phyloP scores from a whole-genome alignment of 2,329 filamentous ascomycete genomes.

The Trichoderma atrobrunneum region DNA sequence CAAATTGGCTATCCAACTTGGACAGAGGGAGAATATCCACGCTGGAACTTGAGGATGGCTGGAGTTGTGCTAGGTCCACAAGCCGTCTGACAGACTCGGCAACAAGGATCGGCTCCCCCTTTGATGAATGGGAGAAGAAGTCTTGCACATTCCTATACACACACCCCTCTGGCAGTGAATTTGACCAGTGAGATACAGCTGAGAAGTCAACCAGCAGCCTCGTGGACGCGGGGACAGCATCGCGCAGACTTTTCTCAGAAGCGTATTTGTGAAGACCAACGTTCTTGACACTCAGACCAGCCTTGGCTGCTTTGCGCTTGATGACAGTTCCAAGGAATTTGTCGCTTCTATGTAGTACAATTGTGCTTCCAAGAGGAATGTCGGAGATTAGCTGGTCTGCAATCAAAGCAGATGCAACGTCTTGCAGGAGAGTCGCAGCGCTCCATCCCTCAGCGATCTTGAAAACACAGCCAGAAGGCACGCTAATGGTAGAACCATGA shows the following conservation, averaged over 20 bases:
- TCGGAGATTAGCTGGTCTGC: background rate
- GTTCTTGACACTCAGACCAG: background rate
- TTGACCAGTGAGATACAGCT: background rate
- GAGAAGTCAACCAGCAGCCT: background rate
- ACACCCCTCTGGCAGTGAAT: background rate
- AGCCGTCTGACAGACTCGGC: background rate
- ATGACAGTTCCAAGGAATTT: background rate
- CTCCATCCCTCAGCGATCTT: background rate
- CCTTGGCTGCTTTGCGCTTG: background rate
- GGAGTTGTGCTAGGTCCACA: background rate
- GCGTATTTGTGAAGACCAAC: background rate
- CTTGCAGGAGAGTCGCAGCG: background rate
- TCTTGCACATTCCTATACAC: background rate
- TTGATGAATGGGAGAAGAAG: background rate
- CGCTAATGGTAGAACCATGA: background rate
- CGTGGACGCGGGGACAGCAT: background rate
- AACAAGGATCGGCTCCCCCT: background rate
- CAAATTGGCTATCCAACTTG: background rate
- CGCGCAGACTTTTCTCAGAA: background rate
- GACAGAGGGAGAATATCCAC: background rate
- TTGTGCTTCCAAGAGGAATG: background rate
- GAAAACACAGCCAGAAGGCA: background rate
- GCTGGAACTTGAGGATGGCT: background rate
- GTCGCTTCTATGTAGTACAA: background rate
- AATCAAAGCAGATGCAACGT: background rate